These are phyloP conservation scores for Torrubiellomyces zombiae DNA, from an alignment of 2,329 filamentous ascomycete genomes.

Conservation along the genomic window DNA sequence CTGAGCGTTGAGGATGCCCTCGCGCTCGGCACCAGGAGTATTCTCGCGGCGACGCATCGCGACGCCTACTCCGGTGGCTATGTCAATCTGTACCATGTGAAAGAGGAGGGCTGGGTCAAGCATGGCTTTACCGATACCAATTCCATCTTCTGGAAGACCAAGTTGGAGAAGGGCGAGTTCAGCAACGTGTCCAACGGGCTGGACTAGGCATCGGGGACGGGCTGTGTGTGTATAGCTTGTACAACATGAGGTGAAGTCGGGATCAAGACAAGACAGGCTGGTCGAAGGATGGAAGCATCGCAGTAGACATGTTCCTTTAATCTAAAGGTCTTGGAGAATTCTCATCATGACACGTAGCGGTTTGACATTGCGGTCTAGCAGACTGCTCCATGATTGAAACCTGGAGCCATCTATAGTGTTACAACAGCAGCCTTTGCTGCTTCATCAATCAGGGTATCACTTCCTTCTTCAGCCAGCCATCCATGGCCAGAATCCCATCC, in stretches of 20 bases:
- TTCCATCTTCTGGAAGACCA: conserved; percentile 99
- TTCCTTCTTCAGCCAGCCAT: conserved; percentile 24
- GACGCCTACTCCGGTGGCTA: conserved; percentile 98
- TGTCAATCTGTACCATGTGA: conserved; percentile 98
- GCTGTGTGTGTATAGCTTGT: conserved; percentile 2
- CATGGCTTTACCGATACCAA: conserved; percentile 97
- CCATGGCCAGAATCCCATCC: conserved; percentile 45
- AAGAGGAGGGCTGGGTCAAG: conserved; percentile 98
- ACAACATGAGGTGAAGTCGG: too few species aligned
- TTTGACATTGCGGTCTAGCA: too few species aligned
- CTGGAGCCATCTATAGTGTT: too few species aligned
- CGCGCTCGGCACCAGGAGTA: conserved; percentile 79
- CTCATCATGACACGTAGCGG: too few species aligned
- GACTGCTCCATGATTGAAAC: too few species aligned
- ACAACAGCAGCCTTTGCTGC: too few species aligned
- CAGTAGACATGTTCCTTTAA: too few species aligned
- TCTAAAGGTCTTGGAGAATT: too few species aligned
- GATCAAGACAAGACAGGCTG: too few species aligned
- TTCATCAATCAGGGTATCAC: background rate
- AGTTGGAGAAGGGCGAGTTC: conserved; percentile 97
- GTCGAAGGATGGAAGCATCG: too few species aligned
- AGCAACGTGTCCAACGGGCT: conserved; percentile 77
- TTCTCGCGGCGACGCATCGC: conserved; percentile 87
- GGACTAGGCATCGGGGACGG: conserved; percentile 15
- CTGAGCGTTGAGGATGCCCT: conserved; percentile 75